These are phyloP conservation scores for Trichoderma asperellum DNA, from an alignment of 2,329 filamentous ascomycete genomes.

Conservation along the genomic window DNA sequence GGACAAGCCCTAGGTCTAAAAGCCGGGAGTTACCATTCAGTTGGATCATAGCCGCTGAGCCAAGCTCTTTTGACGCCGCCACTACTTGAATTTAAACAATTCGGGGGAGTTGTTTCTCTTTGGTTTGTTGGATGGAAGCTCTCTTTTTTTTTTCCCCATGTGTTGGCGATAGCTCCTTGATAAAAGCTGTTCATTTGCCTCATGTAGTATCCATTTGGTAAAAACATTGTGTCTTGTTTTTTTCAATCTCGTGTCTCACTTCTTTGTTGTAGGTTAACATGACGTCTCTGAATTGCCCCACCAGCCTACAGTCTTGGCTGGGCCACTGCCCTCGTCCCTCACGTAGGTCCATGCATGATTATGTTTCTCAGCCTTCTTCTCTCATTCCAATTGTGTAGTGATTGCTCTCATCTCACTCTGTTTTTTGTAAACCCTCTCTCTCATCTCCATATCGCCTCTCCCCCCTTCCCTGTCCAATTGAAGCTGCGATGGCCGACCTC, in stretches of 20 bases:
- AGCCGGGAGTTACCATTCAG: neutral
- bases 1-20: neutral
- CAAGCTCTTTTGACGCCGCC: neutral
- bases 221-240: neutral
- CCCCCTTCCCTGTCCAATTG: neutral
- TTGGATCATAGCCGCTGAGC: slow-evolving; percentile 3
- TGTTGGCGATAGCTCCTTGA: neutral
- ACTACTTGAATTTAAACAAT: neutral
- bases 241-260: neutral
- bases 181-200: neutral
- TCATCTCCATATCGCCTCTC: neutral
- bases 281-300: neutral
- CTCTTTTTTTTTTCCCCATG: neutral
- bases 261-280: slow-evolving; percentile 9
- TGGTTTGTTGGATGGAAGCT: neutral
- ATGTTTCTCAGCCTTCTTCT: neutral
- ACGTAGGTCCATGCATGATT: neutral
- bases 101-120: neutral
- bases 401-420: neutral
- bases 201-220: neutral
- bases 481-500: slow-evolving; percentile 54
- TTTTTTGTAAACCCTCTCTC: neutral
- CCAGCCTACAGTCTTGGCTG: slow-evolving; percentile 9
- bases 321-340: neutral
- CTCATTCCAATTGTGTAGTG: neutral